Conservation (phyloP, 2,329 filamentous ascomycete species). For the Alternaria ethzedia region DNA sequence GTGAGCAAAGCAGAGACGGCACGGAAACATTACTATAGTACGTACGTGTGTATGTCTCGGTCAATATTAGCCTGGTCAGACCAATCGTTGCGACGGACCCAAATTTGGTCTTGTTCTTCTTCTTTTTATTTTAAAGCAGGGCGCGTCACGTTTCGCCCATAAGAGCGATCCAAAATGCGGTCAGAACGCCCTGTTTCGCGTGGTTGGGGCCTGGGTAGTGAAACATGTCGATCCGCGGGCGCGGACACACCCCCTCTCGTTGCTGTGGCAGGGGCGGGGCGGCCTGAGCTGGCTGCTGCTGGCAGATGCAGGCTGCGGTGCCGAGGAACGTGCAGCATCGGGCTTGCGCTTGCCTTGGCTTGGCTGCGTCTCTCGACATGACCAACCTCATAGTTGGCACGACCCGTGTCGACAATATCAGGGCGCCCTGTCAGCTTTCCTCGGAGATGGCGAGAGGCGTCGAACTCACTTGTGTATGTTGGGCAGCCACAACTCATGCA, state of each 20-base stretch:
- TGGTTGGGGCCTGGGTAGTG: neutral
- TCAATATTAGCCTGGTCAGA: slow-evolving; percentile 1
- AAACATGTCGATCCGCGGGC: slow-evolving; percentile 8
- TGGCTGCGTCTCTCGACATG: neutral
- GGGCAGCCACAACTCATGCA: slow-evolving; percentile 9
- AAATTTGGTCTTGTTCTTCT: neutral
- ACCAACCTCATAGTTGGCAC: slow-evolving; percentile 2
- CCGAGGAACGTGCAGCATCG: neutral
- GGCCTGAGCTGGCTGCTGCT: neutral
- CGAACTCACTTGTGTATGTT: slow-evolving; percentile 1
- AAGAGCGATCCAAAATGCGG: neutral
- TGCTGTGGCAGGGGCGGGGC: slow-evolving; percentile 4
- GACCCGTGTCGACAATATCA: neutral
- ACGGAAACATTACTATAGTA: neutral
- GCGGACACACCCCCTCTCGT: neutral
- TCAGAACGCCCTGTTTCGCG: slow-evolving; percentile 1
- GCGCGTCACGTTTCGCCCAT: slow-evolving; percentile 4
- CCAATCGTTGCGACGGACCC: neutral
- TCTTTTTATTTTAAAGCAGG: neutral
- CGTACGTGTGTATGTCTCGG: neutral
- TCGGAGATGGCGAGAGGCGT: neutral
- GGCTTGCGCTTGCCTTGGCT: neutral
- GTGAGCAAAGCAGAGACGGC: neutral
- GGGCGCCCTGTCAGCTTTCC: slow-evolving; percentile 1
- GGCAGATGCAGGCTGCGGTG: neutral